phyloP scores from a whole-genome alignment of 176 grass and related monocot genomes.

The Musa troglodytarum region DNA sequence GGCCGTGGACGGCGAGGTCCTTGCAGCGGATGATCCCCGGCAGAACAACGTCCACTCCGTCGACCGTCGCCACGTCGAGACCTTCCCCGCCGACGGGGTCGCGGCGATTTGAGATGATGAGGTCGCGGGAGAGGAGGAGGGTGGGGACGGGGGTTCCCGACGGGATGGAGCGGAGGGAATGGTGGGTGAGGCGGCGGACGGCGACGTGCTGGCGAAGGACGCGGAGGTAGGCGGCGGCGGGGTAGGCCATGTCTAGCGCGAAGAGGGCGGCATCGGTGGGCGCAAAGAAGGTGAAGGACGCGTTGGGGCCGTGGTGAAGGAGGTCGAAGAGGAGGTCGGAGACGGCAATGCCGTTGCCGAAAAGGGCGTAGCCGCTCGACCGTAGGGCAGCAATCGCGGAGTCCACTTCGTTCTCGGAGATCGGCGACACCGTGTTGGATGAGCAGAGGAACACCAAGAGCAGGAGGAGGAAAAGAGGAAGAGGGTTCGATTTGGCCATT shows the following conservation, averaged over 20 bases:
- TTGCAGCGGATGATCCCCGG: constrained; percentile 11
- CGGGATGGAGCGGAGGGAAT: constrained; percentile 4
- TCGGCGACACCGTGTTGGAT: not conserved
- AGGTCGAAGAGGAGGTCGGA: constrained; percentile 26
- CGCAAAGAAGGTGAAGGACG: constrained; percentile 25
- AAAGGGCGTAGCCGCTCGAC: constrained; percentile 24
- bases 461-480: constrained; percentile 1
- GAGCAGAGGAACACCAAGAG: not conserved
- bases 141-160: constrained; percentile 6
- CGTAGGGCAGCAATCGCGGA: constrained; percentile 21
- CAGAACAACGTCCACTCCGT: constrained; percentile 20
- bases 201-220: constrained; percentile 19
- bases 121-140: constrained; percentile 7
- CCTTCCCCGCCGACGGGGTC: not conserved
- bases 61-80: constrained; percentile 6
- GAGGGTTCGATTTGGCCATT: not conserved
- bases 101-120: not conserved
- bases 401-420: constrained; percentile 16
- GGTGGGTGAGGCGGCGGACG: constrained; percentile 12
- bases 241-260: constrained; percentile 19
- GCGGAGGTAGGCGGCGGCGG: constrained; percentile 19
- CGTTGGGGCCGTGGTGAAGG: not conserved
- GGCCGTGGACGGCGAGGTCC: constrained; percentile 23
- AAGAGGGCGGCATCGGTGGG: constrained; percentile 29
- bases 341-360: constrained; percentile 25